Conservation (phyloP, 768 basidiomycete genomes). For the Agaricus subrufescens region DNA sequence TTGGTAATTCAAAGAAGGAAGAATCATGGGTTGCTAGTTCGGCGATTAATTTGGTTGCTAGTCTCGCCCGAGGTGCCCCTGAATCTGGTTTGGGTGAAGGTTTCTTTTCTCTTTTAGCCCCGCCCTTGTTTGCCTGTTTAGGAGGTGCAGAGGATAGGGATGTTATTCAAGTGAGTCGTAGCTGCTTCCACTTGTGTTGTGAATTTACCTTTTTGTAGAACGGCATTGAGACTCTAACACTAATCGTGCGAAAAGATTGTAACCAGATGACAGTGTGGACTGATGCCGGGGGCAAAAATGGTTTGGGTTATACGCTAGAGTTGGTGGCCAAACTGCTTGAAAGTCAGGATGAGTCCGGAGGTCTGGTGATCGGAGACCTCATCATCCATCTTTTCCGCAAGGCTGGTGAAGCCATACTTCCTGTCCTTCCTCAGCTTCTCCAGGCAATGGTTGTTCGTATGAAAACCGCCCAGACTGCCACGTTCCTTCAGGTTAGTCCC, state of each 20-base stretch:
- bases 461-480: constrained; percentile 81
- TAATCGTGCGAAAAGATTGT: constrained; percentile 84
- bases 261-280: constrained; percentile 76
- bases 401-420: constrained; percentile 73
- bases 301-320: constrained; percentile 69
- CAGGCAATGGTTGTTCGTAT: constrained; percentile 82
- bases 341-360: constrained; percentile 85
- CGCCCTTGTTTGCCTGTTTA: constrained; percentile 68
- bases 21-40: constrained; percentile 77
- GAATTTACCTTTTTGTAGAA: constrained; percentile 43
- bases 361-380: constrained; percentile 89
- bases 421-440: constrained; percentile 84
- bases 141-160: constrained; percentile 79
- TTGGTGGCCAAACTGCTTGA: constrained; percentile 77
- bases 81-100: constrained; percentile 68
- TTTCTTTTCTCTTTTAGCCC: constrained; percentile 73
- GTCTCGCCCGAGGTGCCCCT: constrained; percentile 65
- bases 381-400: constrained; percentile 89
- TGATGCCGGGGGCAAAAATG: constrained; percentile 60
- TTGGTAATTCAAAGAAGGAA: constrained; percentile 48
- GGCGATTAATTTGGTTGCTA: constrained; percentile 77
- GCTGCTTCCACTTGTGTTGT: constrained; percentile 4
- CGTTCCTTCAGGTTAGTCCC: constrained; percentile 73
- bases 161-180: constrained; percentile 56
- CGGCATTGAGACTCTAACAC: constrained; percentile 75